These are phyloP conservation scores for Fraxinus platypoda DNA, from an alignment of 305 asterid species.

Conservation along the genomic window DNA sequence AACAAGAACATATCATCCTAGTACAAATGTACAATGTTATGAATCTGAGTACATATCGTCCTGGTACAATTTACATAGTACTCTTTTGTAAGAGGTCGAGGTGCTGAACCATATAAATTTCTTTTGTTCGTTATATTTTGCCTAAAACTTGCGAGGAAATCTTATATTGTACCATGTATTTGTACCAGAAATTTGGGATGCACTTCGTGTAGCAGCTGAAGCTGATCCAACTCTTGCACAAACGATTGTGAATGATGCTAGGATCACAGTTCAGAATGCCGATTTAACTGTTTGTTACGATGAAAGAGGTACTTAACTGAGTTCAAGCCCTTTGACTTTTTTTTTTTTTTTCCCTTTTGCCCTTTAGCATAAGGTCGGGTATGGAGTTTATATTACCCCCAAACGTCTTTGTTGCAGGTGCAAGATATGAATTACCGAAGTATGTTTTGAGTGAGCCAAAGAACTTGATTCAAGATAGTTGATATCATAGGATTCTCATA, in stretches of 20 bases:
- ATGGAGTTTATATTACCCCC: neutral
- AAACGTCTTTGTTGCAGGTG: slow-evolving; percentile 44
- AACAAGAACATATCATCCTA: neutral
- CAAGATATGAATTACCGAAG: slow-evolving; percentile 77
- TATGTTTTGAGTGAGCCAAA: slow-evolving; percentile 86
- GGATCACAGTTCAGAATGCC: slow-evolving; percentile 58
- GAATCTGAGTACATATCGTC: neutral
- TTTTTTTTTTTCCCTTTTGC: neutral
- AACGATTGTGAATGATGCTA: slow-evolving; percentile 66
- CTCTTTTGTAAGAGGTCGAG: neutral
- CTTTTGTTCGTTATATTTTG: neutral
- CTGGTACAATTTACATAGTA: neutral
- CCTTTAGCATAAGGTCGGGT: neutral
- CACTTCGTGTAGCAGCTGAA: slow-evolving; percentile 86
- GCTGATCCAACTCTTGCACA: slow-evolving; percentile 58
- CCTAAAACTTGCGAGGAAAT: neutral
- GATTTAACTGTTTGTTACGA: slow-evolving; percentile 80
- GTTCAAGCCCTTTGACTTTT: too few species aligned
- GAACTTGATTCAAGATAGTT: slow-evolving; percentile 61
- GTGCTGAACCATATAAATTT: neutral
- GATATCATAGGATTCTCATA: slow-evolving; percentile 21
- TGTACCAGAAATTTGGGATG: slow-evolving; percentile 76
- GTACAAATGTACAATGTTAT: neutral
- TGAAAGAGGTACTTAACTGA: slow-evolving; percentile 47
- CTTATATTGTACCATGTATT: neutral